These are phyloP conservation scores for Mucor lusitanicus DNA, from an alignment of 371 early-diverging fungal genomes.

Conservation along the genomic window DNA sequence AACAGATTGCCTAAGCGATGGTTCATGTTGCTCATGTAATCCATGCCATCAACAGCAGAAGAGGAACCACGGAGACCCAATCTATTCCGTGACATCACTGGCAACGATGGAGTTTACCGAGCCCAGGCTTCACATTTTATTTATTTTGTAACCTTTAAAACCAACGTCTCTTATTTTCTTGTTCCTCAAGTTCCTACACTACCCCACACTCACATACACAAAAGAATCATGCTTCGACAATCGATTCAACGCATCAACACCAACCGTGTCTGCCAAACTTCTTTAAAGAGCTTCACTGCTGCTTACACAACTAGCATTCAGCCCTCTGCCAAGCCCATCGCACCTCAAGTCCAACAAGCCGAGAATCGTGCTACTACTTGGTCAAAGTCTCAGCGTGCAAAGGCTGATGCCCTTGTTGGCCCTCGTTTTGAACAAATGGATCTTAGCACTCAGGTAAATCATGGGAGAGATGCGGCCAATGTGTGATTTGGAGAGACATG, in stretches of 20 bases:
- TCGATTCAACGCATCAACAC: slow-evolving; percentile 22
- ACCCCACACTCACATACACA: neutral
- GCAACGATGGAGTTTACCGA: neutral
- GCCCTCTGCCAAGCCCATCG: slow-evolving; percentile 42
- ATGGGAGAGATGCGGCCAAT: neutral
- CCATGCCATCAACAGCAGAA: no score
- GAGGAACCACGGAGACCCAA: neutral
- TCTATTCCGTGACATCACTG: neutral
- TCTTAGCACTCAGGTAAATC: slow-evolving; percentile 73
- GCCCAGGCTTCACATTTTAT: neutral
- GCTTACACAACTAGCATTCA: slow-evolving; percentile 39
- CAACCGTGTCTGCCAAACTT: slow-evolving; percentile 1
- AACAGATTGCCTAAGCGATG: no score
- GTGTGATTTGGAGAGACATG: neutral
- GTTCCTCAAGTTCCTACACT: neutral
- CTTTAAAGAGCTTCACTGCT: slow-evolving; percentile 17
- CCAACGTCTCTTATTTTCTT: neutral
- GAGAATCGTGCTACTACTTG: slow-evolving; percentile 77
- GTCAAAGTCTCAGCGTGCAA: slow-evolving; percentile 76
- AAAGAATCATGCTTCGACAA: slow-evolving; percentile 26
- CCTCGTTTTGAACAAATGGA: slow-evolving; percentile 93
- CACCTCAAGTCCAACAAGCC: slow-evolving; percentile 59
- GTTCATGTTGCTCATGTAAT: no score
- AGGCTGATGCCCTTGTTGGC: slow-evolving; percentile 71
- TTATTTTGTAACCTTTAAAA: neutral